phyloP scores from a whole-genome alignment of 2,329 filamentous ascomycete species.

The Sclerotinia spermophila region DNA sequence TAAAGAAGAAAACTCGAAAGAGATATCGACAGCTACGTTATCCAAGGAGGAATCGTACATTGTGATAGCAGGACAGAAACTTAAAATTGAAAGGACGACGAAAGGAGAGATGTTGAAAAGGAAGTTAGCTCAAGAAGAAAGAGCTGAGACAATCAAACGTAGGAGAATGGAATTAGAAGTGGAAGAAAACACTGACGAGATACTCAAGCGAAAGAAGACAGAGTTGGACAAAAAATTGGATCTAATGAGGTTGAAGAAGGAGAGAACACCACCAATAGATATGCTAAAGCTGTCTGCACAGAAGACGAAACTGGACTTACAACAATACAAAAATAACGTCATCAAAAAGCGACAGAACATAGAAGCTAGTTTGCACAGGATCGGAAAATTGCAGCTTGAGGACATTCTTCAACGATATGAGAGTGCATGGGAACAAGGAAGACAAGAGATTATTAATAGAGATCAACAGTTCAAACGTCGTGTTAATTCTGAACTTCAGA shows the following conservation, averaged over 20 bases:
- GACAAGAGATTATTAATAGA: neutral
- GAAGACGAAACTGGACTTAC: neutral
- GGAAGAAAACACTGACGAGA: too few species aligned
- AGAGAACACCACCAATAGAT: neutral
- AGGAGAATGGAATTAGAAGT: neutral
- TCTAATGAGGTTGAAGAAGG: neutral
- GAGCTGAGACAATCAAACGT: neutral
- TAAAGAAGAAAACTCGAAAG: neutral
- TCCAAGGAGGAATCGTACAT: neutral
- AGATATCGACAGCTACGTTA: neutral
- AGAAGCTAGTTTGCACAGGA: too few species aligned
- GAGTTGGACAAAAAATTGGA: neutral
- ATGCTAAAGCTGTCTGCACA: neutral
- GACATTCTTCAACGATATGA: neutral
- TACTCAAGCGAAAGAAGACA: neutral
- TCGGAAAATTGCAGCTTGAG: neutral
- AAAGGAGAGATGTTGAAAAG: neutral
- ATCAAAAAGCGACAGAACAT: neutral
- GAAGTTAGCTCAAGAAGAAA: neutral
- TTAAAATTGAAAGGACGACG: neutral
- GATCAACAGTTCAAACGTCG: neutral
- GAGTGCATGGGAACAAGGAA: neutral
- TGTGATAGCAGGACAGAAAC: neutral
- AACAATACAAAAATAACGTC: neutral
- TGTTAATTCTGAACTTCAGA: neutral